Evolutionary conservation across 2,329 filamentous ascomycete species (phyloP), one percentile per base, ranked within the genome.

Genomic region (Aspergillus glaucus): DNA sequence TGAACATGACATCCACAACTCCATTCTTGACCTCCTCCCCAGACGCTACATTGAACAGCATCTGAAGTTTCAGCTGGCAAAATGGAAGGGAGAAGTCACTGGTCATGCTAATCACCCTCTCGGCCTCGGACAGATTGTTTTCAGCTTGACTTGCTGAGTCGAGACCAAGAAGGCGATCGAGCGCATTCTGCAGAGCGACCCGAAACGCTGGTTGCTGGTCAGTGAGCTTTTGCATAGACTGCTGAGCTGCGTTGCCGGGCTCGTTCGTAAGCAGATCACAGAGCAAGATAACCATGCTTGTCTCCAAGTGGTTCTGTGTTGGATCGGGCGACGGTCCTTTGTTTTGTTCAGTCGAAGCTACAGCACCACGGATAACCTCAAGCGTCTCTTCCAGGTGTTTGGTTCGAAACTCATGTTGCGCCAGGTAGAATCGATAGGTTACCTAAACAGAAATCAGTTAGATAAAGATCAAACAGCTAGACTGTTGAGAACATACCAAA

Each of bases 41-140:
- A 7, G 62, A 50, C 19, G 63, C 62, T 17, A 57, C 59, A 30
- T 63, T 62, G 51, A 72, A 70, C 14, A 71, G 54, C n/a, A 69
- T 54, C 46, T 70, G 68, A 9, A 73, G 58, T 49, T 73, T 72
- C 50, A 73, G 51, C 42, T 71, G 68, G 43, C 68, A 71, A 39
- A 71, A 68, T 4, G 71, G 67, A 22, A 74, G 60, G 8, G 71
- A 74, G 49, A 74, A 70, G 47, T 71, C 63, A 50, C 70, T 64
- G 9, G 67, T 66, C 52, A 64, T 63, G 12, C 58, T 54, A 32
- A 71, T 61, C 14, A 69, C 63, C 43, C 59, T 60, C 43, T 70
- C 63, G 4, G 67, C 63, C 40, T 69, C 62, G 6, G 56, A 57
- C 12, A 67, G 37, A 40, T 22, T 54, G 28, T 34, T 43, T 51